Evolutionary conservation across 495 filamentous ascomycete species (phyloP), one percentile per base, ranked within the genome.

Genomic region (Aspergillus leporis): DNA sequence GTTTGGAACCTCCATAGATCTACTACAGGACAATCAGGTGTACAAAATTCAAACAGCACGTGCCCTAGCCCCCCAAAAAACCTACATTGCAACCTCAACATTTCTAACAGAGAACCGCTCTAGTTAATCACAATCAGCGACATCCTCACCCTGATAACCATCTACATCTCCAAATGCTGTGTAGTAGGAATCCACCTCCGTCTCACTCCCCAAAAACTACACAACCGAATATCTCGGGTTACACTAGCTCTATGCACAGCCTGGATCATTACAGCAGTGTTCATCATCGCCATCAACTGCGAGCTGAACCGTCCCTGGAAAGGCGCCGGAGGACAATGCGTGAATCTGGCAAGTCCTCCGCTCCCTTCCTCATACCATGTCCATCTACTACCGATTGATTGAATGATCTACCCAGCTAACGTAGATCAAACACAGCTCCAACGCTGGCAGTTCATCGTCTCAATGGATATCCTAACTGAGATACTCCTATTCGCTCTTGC

Each of bases 131-230:
- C 71, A 54, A 62, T 66, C 53, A 71, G 70, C 63, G 75, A 80
- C 47, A 63, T 76, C n/a, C 66, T 82, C 55, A 77, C 75, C 50
- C 59, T 82, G 43, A 51, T 80, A 18, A 70, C 70, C 9, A 59
- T 81, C 7, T 80, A 74, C 51, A 65, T 79, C 40, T 75, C 76
- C 28, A 82, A 82, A 69, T 76, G 69, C 65, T 79, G 77, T 28
- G 74, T 78, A 30, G 61, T 74, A 12, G 72, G 74, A 14, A 76
- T 82, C 30, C 77, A 78, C 48, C 68, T 79, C n/a, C 74, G 76
- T 14, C 66, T 82, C 5, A 78, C 80, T 1, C 80, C 78, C 0
- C 68, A 77, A 25, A 77, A 72, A 59, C 61, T 55, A 25, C 78
- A 82, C 56, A 75, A 72, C n/a, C 53, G 69, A 2, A 64, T 66